Conservation (phyloP, 1,284 basidiomycete genomes). For the Agroathelia rolfsii region DNA sequence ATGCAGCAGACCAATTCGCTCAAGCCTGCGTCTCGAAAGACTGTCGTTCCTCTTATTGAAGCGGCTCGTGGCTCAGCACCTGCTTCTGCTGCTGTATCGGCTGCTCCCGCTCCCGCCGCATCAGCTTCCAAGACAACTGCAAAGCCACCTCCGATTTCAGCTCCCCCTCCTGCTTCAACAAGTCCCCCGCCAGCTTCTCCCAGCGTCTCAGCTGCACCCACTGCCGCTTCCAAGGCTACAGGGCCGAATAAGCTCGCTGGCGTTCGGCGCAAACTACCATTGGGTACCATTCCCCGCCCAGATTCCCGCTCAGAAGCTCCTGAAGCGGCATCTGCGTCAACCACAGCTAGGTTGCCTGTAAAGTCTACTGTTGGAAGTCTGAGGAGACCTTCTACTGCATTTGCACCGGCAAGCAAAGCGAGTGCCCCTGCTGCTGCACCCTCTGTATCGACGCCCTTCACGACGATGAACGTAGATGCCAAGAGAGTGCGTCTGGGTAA, state of each 20-base stretch:
- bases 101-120: conserved; percentile 17
- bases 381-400: conserved; percentile 38
- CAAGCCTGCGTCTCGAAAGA: conserved; percentile 88
- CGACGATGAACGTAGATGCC: conserved; percentile 59
- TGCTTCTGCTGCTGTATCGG: conserved; percentile 19
- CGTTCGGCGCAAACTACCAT: conserved; percentile 65
- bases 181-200: conserved; percentile 28
- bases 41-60: conserved; percentile 84
- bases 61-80: conserved; percentile 41
- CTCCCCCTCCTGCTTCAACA: conserved; percentile 16
- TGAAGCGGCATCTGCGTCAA: conserved; percentile 33
- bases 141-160: conserved; percentile 16
- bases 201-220: conserved; percentile 18
- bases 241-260: conserved; percentile 44
- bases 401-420: conserved; percentile 20
- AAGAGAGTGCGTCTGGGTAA: conserved; percentile 71
- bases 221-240: conserved; percentile 24
- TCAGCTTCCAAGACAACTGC: conserved; percentile 14
- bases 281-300: conserved; percentile 41
- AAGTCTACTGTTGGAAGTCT: conserved; percentile 34
- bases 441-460: conserved; percentile 47
- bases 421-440: conserved; percentile 24
- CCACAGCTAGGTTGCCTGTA: conserved; percentile 27
- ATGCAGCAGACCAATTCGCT: conserved; percentile 79
- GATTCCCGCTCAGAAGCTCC: conserved; percentile 52